Percentiles rank a stretch among this genome's conserved stretches.
phyloP scores from a whole-genome alignment of 1,139 yeast genomes.

The Candida sp. region DNA sequence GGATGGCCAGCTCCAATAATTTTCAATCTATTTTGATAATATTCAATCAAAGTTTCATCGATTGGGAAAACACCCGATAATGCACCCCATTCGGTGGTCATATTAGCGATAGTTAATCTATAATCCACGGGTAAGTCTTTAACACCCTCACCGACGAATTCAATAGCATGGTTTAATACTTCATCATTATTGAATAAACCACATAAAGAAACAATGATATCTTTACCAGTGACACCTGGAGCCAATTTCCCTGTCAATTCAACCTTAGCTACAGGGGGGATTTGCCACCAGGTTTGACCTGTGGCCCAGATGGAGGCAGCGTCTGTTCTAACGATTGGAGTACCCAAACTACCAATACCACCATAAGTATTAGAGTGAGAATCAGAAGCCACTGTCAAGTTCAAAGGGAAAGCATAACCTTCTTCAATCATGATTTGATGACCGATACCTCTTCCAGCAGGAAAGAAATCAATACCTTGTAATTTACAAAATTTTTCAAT shows the following conservation, averaged over 20 bases:
- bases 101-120: slow-evolving; percentile 93
- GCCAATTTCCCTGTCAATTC: slow-evolving; percentile 82
- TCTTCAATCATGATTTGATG: slow-evolving; percentile 99
- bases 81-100: slow-evolving; percentile 99
- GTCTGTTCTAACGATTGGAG: slow-evolving; percentile 97
- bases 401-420: slow-evolving; percentile 96
- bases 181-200: slow-evolving; percentile 95
- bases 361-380: slow-evolving; percentile 98
- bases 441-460: slow-evolving; percentile 99
- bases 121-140: slow-evolving; percentile 77
- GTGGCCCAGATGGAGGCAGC: slow-evolving; percentile 99
- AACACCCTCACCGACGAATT: slow-evolving; percentile 88
- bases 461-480: slow-evolving; percentile 96
- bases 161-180: slow-evolving; percentile 96
- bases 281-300: slow-evolving; percentile 99
- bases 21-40: slow-evolving; percentile 68
- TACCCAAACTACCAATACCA: slow-evolving; percentile 93
- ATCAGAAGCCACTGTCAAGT: slow-evolving; percentile 93
- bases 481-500: slow-evolving; percentile 84
- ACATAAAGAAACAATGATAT: slow-evolving; percentile 93
- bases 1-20: slow-evolving; percentile 82
- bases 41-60: slow-evolving; percentile 69
- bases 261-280: slow-evolving; percentile 97
- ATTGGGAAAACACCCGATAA: slow-evolving; percentile 95
- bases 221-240: slow-evolving; percentile 91